Conservation (phyloP, 768 basidiomycete species). For the Podaxis pistillaris region DNA sequence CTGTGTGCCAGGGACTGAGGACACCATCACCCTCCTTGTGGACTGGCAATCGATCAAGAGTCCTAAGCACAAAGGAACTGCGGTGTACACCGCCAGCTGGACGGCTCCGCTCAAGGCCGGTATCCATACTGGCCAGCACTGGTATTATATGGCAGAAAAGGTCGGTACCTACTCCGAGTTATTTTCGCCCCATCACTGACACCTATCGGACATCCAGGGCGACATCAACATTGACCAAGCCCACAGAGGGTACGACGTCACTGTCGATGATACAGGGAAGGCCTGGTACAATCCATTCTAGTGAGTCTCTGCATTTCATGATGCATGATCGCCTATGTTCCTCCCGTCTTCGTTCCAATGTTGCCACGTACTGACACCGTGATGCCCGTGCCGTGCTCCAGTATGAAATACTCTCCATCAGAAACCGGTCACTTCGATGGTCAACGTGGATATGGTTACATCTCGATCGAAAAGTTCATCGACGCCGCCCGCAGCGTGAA, state of each 20-base stretch:
- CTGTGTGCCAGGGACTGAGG: slow-evolving; percentile 84
- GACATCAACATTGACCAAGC: slow-evolving; percentile 93
- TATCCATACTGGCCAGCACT: slow-evolving; percentile 88
- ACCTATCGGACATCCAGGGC: slow-evolving; percentile 48
- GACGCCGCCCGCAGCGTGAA: slow-evolving; percentile 82
- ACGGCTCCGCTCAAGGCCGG: slow-evolving; percentile 88
- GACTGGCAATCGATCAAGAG: slow-evolving; percentile 88
- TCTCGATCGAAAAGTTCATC: slow-evolving; percentile 91
- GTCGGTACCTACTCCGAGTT: slow-evolving; percentile 30
- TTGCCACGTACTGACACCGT: neutral
- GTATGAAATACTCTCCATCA: slow-evolving; percentile 94
- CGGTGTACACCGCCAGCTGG: slow-evolving; percentile 93
- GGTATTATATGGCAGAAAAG: slow-evolving; percentile 96
- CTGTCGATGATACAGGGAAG: slow-evolving; percentile 82
- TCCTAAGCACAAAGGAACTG: slow-evolving; percentile 76
- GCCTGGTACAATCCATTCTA: slow-evolving; percentile 90
- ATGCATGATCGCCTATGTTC: neutral
- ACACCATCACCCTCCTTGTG: slow-evolving; percentile 92
- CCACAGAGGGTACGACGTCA: slow-evolving; percentile 90
- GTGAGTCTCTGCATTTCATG: slow-evolving; percentile 41
- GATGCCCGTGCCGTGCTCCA: slow-evolving; percentile 23
- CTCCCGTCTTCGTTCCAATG: slow-evolving; percentile 6
- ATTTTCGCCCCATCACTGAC: neutral
- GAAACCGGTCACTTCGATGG: slow-evolving; percentile 93
- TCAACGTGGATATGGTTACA: slow-evolving; percentile 88